Evolutionary conservation across 768 basidiomycete genomes (phyloP).

Genomic region (Rhizopogon roseolus): DNA sequence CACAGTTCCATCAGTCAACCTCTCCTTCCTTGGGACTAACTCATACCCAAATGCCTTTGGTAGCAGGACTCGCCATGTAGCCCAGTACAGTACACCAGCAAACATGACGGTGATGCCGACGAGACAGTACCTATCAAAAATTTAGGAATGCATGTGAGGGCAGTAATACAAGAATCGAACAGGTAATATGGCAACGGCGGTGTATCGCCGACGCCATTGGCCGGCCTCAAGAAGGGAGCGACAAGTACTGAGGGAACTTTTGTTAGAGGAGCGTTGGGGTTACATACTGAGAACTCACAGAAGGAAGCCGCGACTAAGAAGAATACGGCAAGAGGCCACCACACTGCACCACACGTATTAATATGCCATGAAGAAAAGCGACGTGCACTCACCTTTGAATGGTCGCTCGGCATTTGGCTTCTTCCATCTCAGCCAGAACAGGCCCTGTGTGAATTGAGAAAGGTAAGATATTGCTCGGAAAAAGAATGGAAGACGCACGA

Average conservation of each 20-base stretch:
- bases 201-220: conserved; percentile 52
- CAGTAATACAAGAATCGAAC: conserved; percentile 14
- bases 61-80: conserved; percentile 44
- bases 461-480: background rate
- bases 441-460: conserved; percentile 27
- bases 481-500: conserved; percentile 31
- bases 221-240: conserved; percentile 50
- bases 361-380: background rate
- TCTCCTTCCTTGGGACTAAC: conserved; percentile 44
- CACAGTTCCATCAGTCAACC: conserved; percentile 47
- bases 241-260: conserved; percentile 37
- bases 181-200: conserved; percentile 58
- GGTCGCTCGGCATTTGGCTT: conserved; percentile 43
- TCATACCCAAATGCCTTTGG: conserved; percentile 45
- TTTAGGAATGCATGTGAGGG: background rate
- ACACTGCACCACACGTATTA: conserved; percentile 30
- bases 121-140: conserved; percentile 39
- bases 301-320: conserved; percentile 48
- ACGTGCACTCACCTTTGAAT: conserved; percentile 40
- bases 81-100: conserved; percentile 49
- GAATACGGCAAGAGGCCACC: conserved; percentile 51
- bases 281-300: conserved; percentile 29
- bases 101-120: conserved; percentile 47
- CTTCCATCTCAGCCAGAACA: conserved; percentile 52
- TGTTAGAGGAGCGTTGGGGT: background rate